Evolutionary conservation across 2,329 filamentous ascomycete species (phyloP), one percentile per base, ranked within the genome.

Genomic region (Colletotrichum salicis): DNA sequence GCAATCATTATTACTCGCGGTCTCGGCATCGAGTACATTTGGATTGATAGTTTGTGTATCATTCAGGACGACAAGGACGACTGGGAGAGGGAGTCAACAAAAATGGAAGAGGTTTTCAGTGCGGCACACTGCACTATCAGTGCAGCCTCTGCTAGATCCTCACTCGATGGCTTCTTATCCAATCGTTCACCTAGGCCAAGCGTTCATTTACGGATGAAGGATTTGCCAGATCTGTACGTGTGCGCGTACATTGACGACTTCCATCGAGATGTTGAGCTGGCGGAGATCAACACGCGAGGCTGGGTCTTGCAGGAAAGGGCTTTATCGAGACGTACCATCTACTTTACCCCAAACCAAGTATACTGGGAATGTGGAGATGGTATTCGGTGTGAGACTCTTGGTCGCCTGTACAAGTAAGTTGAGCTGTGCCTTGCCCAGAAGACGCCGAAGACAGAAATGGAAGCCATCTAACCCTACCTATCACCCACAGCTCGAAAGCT

Each of bases 301-400:
- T 84, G 83, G 83, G 82, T 83, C 0, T 55, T 83, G 5, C 82
- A 84, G 67, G 83, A 84, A 67, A 75, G 78, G n/a, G 79, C 77
- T 0, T 72, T 85, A 2, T 78, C 82, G 0, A 77, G 78, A 10
- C 76, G 83, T 11, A 80, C 79, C 0, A 79, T 85, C 13, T 81
- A 79, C 57, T 85, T 83, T 67, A 79, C 81, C 0, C 52, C 76
- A 1, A 70, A 70, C 0, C 80, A 84, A 68, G 78, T 79, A 1
- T 82, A 84, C 27, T 85, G 78, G 76, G 82, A 83, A 55, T 85
- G 83, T 48, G 79, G 82, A 6, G 59, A 74, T 0, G 78, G 81
- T 1, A 76, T 83, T 0, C 73, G 77, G 1, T 83, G 79, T 41
- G 81, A 83, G 56, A 82, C 78, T 0, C 22, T 83, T 52, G 76